Evolutionary conservation across 228 moss, liverwort and hornwort genomes (phyloP).

Genomic region (Sphagnum magellanicum): DNA sequence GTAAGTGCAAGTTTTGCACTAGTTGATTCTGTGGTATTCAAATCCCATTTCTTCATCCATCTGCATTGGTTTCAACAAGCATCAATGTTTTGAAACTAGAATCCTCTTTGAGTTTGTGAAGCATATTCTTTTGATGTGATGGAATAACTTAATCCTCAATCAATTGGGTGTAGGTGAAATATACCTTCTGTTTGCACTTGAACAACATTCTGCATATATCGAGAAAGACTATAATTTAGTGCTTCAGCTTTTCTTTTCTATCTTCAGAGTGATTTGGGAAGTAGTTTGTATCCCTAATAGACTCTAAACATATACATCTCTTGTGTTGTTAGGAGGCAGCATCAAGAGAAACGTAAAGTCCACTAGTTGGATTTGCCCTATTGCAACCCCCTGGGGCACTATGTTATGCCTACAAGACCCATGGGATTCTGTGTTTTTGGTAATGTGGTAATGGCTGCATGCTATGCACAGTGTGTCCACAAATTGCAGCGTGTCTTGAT

Average conservation of each 20-base stretch:
- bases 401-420: slow-evolving; percentile 74
- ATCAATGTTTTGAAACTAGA: neutral
- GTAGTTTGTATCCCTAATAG: too few species aligned
- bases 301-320: too few species aligned
- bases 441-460: slow-evolving; percentile 90
- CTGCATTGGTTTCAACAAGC: neutral
- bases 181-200: too few species aligned
- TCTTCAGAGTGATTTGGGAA: too few species aligned
- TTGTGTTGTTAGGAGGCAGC: slow-evolving; percentile 56
- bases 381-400: slow-evolving; percentile 93
- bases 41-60: neutral
- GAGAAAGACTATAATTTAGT: neutral
- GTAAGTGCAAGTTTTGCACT: slow-evolving; percentile 87
- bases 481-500: slow-evolving; percentile 80
- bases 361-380: slow-evolving; percentile 90
- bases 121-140: neutral
- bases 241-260: neutral
- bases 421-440: slow-evolving; percentile 99
- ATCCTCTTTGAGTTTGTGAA: neutral
- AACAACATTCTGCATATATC: too few species aligned
- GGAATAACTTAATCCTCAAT: neutral
- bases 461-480: slow-evolving; percentile 79
- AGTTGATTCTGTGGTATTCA: slow-evolving; percentile 74
- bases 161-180: too few species aligned
- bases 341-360: slow-evolving; percentile 66